Conservation (phyloP, 768 basidiomycete species). For the Krasilnikovozyma curviuscula region DNA sequence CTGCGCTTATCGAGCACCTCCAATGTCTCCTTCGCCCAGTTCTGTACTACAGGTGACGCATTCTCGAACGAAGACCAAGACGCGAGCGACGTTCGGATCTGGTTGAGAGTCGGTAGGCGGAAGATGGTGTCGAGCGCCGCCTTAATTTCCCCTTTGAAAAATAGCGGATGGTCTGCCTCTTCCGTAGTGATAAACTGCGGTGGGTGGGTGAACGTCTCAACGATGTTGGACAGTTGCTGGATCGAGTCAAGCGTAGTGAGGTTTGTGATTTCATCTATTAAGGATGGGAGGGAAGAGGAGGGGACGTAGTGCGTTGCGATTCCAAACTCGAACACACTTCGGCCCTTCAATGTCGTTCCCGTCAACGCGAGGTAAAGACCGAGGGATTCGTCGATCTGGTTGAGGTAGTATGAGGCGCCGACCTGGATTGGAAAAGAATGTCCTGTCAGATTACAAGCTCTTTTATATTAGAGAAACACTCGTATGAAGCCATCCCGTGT, state of each 20-base stretch:
- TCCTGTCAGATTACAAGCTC: too few species aligned
- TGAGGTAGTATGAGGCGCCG: slow-evolving; percentile 73
- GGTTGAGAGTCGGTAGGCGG: slow-evolving; percentile 45
- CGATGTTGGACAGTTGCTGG: slow-evolving; percentile 31
- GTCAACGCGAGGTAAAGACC: slow-evolving; percentile 91
- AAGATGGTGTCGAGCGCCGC: slow-evolving; percentile 69
- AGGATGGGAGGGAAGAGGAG: slow-evolving; percentile 47
- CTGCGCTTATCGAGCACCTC: slow-evolving; percentile 46
- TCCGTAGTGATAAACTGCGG: slow-evolving; percentile 18
- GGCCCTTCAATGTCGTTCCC: slow-evolving; percentile 47
- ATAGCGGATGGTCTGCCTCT: slow-evolving; percentile 17
- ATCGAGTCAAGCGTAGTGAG: slow-evolving; percentile 28
- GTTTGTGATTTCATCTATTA: slow-evolving; percentile 48
- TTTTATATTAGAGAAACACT: too few species aligned
- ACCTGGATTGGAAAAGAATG: too few species aligned
- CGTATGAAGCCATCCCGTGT: too few species aligned
- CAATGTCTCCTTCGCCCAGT: slow-evolving; percentile 60
- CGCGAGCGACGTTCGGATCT: slow-evolving; percentile 42
- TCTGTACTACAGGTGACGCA: slow-evolving; percentile 10
- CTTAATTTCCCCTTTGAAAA: slow-evolving; percentile 39
- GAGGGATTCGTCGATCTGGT: slow-evolving; percentile 70
- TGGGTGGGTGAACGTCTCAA: slow-evolving; percentile 36
- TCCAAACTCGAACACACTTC: slow-evolving; percentile 74
- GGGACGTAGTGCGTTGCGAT: slow-evolving; percentile 87
- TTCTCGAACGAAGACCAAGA: slow-evolving; percentile 24